Conservation (phyloP, 169 alveolate species). For the Prorocentrum cordatum region DNA sequence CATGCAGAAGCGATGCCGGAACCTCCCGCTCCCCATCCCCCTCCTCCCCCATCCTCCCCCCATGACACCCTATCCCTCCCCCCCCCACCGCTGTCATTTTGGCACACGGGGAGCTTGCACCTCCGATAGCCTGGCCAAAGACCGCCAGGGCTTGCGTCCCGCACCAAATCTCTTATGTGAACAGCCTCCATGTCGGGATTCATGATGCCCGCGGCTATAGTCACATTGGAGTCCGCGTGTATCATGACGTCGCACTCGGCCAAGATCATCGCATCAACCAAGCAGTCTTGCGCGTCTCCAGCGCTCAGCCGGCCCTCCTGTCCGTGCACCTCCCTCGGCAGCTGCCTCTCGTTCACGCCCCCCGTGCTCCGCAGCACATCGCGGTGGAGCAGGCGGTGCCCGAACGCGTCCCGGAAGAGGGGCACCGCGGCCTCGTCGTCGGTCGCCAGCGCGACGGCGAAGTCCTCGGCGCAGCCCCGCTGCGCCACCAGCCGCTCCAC, state of each 20-base stretch:
- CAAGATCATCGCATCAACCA: constrained; percentile 39
- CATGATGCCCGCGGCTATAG: constrained; percentile 19
- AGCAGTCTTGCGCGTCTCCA: constrained; percentile 19
- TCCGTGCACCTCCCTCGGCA: constrained; percentile 52
- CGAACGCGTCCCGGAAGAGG: not conserved
- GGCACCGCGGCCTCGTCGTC: constrained; percentile 29
- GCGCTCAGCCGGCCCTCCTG: not conserved
- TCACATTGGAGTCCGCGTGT: constrained; percentile 18
- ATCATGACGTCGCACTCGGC: constrained; percentile 20
- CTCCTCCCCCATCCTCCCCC: no score
- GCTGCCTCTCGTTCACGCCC: constrained; percentile 5
- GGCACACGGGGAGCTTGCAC: no score
- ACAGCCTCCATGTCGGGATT: not conserved
- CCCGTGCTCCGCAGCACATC: not conserved
- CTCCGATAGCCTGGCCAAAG: no score
- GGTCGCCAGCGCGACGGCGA: not conserved
- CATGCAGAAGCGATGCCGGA: no score
- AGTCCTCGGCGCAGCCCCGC: not conserved
- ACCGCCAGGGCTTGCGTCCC: not conserved
- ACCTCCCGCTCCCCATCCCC: no score
- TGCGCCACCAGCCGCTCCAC: not conserved
- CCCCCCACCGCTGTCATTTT: no score
- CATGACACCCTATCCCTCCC: no score
- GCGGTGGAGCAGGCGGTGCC: not conserved
- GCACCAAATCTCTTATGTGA: constrained; percentile 22